Conservation (phyloP, 768 basidiomycete species). For the Saitozyma podzolica region DNA sequence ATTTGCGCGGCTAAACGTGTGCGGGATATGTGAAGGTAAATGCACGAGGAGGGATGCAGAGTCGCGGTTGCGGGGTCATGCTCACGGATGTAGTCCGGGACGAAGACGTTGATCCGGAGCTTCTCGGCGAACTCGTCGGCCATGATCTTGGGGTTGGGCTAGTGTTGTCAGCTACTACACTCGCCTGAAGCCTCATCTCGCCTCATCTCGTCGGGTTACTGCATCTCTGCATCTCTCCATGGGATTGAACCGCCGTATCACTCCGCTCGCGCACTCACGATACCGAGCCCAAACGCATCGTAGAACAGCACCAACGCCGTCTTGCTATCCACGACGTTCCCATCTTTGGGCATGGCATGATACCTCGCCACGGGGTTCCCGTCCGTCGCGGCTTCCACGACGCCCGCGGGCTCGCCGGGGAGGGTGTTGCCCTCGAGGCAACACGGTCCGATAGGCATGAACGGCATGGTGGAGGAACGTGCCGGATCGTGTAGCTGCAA, state of each 20-base stretch:
- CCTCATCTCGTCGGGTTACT: background rate
- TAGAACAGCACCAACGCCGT: conserved; percentile 25
- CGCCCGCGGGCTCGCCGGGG: conserved; percentile 25
- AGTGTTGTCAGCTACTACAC: background rate
- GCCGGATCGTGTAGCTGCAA: too few species aligned
- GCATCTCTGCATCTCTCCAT: too few species aligned
- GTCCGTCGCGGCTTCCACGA: conserved; percentile 7
- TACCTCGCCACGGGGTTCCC: conserved; percentile 23
- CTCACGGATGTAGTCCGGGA: conserved; percentile 42
- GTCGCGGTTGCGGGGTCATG: background rate
- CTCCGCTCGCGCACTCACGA: conserved; percentile 15
- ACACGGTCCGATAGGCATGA: conserved; percentile 27
- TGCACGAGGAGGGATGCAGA: too few species aligned
- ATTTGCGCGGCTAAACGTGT: too few species aligned
- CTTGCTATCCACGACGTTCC: conserved; percentile 13
- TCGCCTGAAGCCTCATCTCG: background rate
- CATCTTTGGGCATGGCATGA: conserved; percentile 26
- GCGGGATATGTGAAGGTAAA: too few species aligned
- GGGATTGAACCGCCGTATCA: too few species aligned
- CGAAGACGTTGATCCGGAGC: conserved; percentile 31
- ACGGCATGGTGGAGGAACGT: conserved; percentile 14
- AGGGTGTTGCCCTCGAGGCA: conserved; percentile 27
- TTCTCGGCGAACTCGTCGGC: conserved; percentile 35
- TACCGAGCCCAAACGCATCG: conserved; percentile 26
- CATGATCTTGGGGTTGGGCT: conserved; percentile 39